Percentiles rank a stretch among this genome's conserved stretches.
phyloP scores from a whole-genome alignment of 129 eudicot genomes.

The Escallonia rubra region DNA sequence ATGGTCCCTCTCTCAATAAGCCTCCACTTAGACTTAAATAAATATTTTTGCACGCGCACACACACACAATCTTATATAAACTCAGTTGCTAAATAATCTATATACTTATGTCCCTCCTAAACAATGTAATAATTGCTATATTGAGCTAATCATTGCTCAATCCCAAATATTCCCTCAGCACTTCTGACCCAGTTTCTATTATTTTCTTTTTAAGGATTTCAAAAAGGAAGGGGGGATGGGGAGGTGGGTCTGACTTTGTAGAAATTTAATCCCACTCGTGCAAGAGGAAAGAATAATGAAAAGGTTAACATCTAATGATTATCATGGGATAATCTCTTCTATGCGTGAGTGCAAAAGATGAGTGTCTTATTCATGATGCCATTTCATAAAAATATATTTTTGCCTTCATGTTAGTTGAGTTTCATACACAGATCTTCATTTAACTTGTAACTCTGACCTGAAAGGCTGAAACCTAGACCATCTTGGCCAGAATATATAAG shows the following conservation, averaged over 20 bases:
- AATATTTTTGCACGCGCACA: constrained; percentile 10
- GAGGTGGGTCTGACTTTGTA: too few relatives aligned
- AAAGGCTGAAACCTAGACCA: too few relatives aligned
- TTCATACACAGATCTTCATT: too few relatives aligned
- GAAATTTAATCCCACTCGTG: constrained; percentile 18
- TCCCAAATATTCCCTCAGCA: constrained; percentile 3
- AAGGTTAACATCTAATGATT: constrained; percentile 20
- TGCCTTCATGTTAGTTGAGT: constrained; percentile 2
- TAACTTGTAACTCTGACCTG: too few relatives aligned
- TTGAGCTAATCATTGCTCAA: neutral
- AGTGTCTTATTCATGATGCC: neutral
- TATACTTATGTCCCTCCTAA: neutral
- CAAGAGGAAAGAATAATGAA: constrained; percentile 2
- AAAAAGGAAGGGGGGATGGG: too few relatives aligned
- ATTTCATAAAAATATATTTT: neutral
- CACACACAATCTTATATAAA: constrained; percentile 12
- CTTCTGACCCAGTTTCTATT: neutral
- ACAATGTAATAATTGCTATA: neutral
- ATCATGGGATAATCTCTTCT: constrained; percentile 34
- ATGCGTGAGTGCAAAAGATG: constrained; percentile 3
- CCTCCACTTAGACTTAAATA: too few relatives aligned
- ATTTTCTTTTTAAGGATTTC: too few relatives aligned
- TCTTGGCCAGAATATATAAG: too few relatives aligned
- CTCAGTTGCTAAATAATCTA: neutral
- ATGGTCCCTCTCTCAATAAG: too few relatives aligned